Evolutionary conservation across 2,329 filamentous ascomycete species (phyloP).

Genomic region (Ceratocystis diversiconidia): DNA sequence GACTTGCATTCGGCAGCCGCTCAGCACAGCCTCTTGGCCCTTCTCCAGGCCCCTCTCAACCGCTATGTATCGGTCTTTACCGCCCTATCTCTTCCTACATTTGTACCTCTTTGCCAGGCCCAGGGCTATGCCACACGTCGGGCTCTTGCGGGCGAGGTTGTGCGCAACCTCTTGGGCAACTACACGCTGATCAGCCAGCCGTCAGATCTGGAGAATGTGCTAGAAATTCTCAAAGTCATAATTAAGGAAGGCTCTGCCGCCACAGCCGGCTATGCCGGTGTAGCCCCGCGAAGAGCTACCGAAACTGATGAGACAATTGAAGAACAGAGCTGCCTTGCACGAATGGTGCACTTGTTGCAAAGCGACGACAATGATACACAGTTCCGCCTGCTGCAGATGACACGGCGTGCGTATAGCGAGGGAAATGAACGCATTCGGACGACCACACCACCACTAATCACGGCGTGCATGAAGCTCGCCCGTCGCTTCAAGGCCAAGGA

Average conservation of each 20-base stretch:
- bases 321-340: slow-evolving; percentile 91
- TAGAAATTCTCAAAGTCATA: slow-evolving; percentile 77
- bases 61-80: slow-evolving; percentile 91
- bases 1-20: slow-evolving; percentile 79
- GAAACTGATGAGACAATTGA: slow-evolving; percentile 97
- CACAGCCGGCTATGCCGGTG: slow-evolving; percentile 70
- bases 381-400: slow-evolving; percentile 80
- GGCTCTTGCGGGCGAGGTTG: slow-evolving; percentile 80
- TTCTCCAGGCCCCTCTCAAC: slow-evolving; percentile 81
- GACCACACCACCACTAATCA: slow-evolving; percentile 85
- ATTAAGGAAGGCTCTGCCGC: slow-evolving; percentile 85
- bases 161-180: slow-evolving; percentile 67
- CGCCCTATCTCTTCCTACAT: slow-evolving; percentile 82
- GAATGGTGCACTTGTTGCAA: slow-evolving; percentile 77
- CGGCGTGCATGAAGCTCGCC: slow-evolving; percentile 76
- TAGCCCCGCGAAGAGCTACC: slow-evolving; percentile 55
- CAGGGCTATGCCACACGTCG: slow-evolving; percentile 87
- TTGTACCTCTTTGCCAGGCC: slow-evolving; percentile 74
- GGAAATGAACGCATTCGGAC: slow-evolving; percentile 93
- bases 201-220: slow-evolving; percentile 71
- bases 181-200: slow-evolving; percentile 64
- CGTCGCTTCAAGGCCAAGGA: slow-evolving; percentile 80
- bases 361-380: slow-evolving; percentile 82
- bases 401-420: slow-evolving; percentile 72
- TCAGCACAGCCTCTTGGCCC: slow-evolving; percentile 75